These are phyloP conservation scores for Geotrichum australiense DNA, from an alignment of 1,139 yeast genomes.

Conservation along the genomic window DNA sequence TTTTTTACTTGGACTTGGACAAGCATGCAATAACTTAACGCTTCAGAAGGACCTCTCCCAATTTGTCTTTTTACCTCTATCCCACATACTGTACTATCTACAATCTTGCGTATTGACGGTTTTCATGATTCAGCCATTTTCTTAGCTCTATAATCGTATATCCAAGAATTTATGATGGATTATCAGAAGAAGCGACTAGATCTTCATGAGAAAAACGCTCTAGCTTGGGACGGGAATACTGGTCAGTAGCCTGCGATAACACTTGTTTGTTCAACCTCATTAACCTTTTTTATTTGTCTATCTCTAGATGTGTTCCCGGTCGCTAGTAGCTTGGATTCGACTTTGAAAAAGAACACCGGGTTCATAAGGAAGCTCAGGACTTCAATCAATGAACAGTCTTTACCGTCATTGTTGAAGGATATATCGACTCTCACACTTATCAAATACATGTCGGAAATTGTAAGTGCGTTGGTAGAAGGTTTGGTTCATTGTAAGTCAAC, in stretches of 20 bases:
- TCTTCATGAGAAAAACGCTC: constrained; percentile 40
- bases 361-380: constrained; percentile 65
- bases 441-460: constrained; percentile 70
- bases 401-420: constrained; percentile 50
- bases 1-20: too few species aligned
- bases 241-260: constrained; percentile 20
- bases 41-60: too few species aligned
- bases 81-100: too few species aligned
- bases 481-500: constrained; percentile 46
- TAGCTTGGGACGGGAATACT: constrained; percentile 50
- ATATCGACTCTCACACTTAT: constrained; percentile 57
- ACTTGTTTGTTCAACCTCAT: not conserved
- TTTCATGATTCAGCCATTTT: too few species aligned
- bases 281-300: not conserved
- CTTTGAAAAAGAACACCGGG: constrained; percentile 77
- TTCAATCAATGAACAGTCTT: constrained; percentile 47
- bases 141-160: too few species aligned
- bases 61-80: too few species aligned
- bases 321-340: constrained; percentile 53
- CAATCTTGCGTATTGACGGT: too few species aligned
- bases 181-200: constrained; percentile 28
- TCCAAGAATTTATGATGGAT: constrained; percentile 9
- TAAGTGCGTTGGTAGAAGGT: constrained; percentile 59
- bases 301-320: constrained; percentile 25
- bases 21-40: too few species aligned